Evolutionary conservation across 2,329 filamentous ascomycete genomes (phyloP).

Genomic region (Amphichorda felina): DNA sequence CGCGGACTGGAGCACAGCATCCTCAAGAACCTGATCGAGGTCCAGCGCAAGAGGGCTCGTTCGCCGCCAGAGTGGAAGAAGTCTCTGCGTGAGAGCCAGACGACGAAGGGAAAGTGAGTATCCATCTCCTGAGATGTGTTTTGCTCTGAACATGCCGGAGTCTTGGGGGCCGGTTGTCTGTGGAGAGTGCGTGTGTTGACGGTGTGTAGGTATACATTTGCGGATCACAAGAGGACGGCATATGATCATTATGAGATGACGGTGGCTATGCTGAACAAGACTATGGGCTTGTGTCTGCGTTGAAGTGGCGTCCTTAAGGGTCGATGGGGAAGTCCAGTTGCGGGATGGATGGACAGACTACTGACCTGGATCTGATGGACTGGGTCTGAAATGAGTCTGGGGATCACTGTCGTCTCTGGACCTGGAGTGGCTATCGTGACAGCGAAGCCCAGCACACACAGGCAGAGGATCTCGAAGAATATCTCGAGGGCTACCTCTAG

Average conservation of each 20-base stretch:
- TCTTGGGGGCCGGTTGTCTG: neutral
- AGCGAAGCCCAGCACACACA: too few relatives aligned
- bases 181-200: neutral
- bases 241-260: constrained; percentile 58
- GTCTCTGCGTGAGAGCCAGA: constrained; percentile 3
- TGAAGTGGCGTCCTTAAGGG: neutral
- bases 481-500: too few relatives aligned
- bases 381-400: too few relatives aligned
- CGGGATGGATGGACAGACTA: too few relatives aligned
- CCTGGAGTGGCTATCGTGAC: too few relatives aligned
- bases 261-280: constrained; percentile 61
- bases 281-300: constrained; percentile 52
- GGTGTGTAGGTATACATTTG: neutral
- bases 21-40: constrained; percentile 51
- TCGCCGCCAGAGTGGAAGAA: constrained; percentile 8
- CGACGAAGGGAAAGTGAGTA: constrained; percentile 14
- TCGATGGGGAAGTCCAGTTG: too few relatives aligned
- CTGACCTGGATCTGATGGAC: too few relatives aligned
- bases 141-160: neutral
- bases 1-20: constrained; percentile 61
- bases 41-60: constrained; percentile 9
- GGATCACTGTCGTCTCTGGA: too few relatives aligned
- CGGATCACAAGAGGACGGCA: constrained; percentile 9
- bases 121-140: neutral
- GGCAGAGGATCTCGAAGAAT: too few relatives aligned